Evolutionary conservation across 1,139 yeast species (phyloP).

Genomic region (Lodderomyces pseudojiufengensis): DNA sequence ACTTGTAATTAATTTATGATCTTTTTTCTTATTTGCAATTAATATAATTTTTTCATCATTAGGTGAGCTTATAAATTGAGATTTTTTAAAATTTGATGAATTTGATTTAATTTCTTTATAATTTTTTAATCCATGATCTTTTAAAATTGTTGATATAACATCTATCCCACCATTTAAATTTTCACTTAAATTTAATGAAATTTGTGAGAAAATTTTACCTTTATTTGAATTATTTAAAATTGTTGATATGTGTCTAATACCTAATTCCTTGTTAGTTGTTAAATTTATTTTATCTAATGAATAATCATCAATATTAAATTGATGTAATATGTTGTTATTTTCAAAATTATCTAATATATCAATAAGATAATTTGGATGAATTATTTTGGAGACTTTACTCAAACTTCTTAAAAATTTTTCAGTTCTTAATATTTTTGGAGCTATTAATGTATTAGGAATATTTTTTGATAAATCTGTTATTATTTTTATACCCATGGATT

Average conservation of each 20-base stretch:
- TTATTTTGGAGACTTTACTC: conserved; percentile 33
- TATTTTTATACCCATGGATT: conserved; percentile 39
- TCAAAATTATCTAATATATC: conserved; percentile 32
- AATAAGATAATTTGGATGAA: conserved; percentile 46
- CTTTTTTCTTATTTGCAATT: conserved; percentile 41
- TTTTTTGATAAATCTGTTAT: conserved; percentile 27
- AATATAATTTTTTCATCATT: conserved; percentile 20
- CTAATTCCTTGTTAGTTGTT: conserved; percentile 34
- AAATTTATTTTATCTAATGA: conserved; percentile 32
- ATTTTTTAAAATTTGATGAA: conserved; percentile 9
- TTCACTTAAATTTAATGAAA: conserved; percentile 54
- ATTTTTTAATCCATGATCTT: conserved; percentile 57
- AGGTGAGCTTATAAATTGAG: conserved; percentile 7
- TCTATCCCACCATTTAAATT: conserved; percentile 68
- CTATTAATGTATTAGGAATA: conserved; percentile 51
- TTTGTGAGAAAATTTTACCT: conserved; percentile 43
- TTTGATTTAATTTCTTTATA: conserved; percentile 28
- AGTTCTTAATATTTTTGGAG: conserved; percentile 78
- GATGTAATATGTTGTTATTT: conserved; percentile 11
- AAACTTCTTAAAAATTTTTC: conserved; percentile 68
- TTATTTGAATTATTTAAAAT: conserved; percentile 14
- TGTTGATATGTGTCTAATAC: conserved; percentile 9
- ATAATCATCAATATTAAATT: conserved; percentile 29
- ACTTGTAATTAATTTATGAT: conserved; percentile 39
- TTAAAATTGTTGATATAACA: conserved; percentile 57